A percentile compares a stretch with the other conserved stretches of the same genome.
phyloP scores from a whole-genome alignment of 805 yeast genomes.

The Monosporozyma servazzii region DNA sequence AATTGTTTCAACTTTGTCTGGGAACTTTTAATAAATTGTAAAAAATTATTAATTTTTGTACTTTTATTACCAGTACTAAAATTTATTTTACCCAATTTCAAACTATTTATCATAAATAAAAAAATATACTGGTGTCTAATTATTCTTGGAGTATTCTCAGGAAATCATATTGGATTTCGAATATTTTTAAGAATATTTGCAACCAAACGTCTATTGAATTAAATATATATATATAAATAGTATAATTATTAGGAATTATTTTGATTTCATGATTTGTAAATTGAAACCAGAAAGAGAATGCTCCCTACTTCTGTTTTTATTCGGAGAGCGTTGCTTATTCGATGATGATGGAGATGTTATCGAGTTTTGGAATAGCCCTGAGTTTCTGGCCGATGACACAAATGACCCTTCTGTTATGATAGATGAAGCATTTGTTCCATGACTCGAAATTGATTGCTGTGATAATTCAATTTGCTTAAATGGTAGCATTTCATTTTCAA shows the following conservation, averaged over 20 bases:
- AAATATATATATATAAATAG: not conserved
- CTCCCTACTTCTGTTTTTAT: not conserved
- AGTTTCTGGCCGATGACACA: not conserved
- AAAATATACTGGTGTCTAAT: not conserved
- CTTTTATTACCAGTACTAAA: not conserved
- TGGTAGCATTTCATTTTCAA: not conserved
- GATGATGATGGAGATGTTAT: not conserved
- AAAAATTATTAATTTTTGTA: not conserved
- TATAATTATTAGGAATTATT: not conserved
- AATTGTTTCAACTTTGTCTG: not conserved
- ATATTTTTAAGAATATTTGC: not conserved
- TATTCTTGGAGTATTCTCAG: not conserved
- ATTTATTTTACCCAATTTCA: not conserved
- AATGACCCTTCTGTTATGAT: not conserved
- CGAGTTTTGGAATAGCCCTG: not conserved
- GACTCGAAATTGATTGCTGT: not conserved
- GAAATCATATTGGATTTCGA: not conserved
- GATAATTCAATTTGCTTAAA: not conserved
- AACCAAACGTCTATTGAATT: not conserved
- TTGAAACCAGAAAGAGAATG: conserved; percentile 1
- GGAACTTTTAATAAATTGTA: not conserved
- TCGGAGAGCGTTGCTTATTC: not conserved
- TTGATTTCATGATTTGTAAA: conserved; percentile 4
- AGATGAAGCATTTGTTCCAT: not conserved
- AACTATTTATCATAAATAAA: not conserved